Base-by-base conservation (phyloP, 108 stramenopile species). In the Skeletonema tropicum region DNA sequence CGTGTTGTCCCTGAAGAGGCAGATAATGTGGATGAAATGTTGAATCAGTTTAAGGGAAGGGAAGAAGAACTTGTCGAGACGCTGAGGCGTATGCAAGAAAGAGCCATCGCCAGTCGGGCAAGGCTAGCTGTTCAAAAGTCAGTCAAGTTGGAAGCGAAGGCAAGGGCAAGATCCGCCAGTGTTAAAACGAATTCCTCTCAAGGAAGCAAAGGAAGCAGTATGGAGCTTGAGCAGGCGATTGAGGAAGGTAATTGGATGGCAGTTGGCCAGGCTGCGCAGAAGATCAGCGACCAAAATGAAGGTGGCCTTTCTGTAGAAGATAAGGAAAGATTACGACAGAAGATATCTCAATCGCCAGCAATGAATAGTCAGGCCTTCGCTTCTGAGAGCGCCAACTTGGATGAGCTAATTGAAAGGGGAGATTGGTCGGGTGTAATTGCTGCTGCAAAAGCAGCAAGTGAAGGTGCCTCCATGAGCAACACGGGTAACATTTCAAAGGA, bases 21-120 rank as follows among this genome's bases (percentile, higher is more conserved):
- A 29, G 94, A 93, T 55, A 95, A 95, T 79, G 83, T 95, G 19
- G 91, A 95, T 48, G 94, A 93, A 74, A 95, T 95, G 94, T 83
- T 95, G 77, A 79, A 77, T 10, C 92, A 95, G 68, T 95, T 95
- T 74, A 88, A 89, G 46, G 94, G 94, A 14, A 82, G 94, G n/a
- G 94, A 95, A 77, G 94, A 95, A 70, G 94, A 95, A 58, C 82
- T 95, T 66, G 83, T 95, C 3, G 92, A 93, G 70, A 93, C 92
- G 6, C 73, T 95, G 6, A 82, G 91, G 52, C 89, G 89, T 15
- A 95, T 95, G 94, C 90, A 95, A 71, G 94, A 95, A 67, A 82
- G 94, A 58, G 77, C 80, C 48, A 82, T 93, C 57, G 94, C 94
- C 15, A 89, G 88, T 65, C 85, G 89, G 52, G 90, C 90, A 14